Evolutionary conservation across 2,329 filamentous ascomycete species (phyloP).

Genomic region (Pezicula radicicola): DNA sequence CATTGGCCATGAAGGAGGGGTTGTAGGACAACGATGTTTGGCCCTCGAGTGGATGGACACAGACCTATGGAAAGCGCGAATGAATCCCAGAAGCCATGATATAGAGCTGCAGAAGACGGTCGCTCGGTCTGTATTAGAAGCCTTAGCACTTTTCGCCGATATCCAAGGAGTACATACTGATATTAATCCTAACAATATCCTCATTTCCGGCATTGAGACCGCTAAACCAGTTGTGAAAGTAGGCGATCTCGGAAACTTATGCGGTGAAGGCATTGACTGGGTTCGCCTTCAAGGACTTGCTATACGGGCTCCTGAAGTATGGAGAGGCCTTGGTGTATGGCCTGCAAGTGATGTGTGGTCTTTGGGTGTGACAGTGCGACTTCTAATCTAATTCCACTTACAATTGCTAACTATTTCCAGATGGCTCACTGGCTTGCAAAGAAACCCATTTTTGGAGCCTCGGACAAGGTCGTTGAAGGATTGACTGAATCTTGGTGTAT

Average conservation of each 20-base stretch:
- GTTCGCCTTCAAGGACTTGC: slow-evolving; percentile 1
- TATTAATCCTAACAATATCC: slow-evolving; percentile 19
- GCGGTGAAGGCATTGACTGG: slow-evolving; percentile 9
- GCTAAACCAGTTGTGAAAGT: too few relatives aligned
- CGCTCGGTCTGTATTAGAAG: background rate
- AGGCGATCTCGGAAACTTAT: slow-evolving; percentile 3
- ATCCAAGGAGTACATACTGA: slow-evolving; percentile 11
- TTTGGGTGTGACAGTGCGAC: slow-evolving; percentile 15
- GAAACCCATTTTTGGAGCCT: slow-evolving; percentile 14
- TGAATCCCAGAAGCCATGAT: background rate
- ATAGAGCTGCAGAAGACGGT: background rate
- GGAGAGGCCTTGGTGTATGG: slow-evolving; percentile 13
- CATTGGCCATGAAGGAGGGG: background rate
- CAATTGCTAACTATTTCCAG: slow-evolving; percentile 1
- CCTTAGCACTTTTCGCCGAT: background rate
- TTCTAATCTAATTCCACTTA: too few relatives aligned
- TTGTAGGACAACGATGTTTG: background rate
- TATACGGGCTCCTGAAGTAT: slow-evolving; percentile 4
- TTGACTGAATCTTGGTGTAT: slow-evolving; percentile 20
- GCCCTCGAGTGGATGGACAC: slow-evolving; percentile 1
- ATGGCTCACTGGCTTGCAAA: slow-evolving; percentile 13
- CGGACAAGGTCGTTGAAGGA: slow-evolving; percentile 19
- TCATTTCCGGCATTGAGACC: too few relatives aligned
- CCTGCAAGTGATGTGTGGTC: slow-evolving; percentile 23
- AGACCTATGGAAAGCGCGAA: background rate